phyloP scores from a whole-genome alignment of 2,329 filamentous ascomycete species.

The Alternaria metachromatica region DNA sequence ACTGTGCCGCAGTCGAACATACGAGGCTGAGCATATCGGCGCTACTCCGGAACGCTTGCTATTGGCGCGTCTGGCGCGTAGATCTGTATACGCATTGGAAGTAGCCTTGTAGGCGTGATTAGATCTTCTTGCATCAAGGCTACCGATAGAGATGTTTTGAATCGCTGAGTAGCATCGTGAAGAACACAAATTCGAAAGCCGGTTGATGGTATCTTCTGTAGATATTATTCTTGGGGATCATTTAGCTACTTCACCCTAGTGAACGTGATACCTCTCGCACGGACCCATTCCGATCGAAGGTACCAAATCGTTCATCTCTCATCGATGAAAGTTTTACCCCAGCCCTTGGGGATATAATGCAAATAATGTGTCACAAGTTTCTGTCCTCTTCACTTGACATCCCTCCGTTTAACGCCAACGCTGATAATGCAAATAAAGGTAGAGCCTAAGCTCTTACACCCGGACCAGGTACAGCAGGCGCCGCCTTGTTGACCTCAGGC shows the following conservation, averaged over 20 bases:
- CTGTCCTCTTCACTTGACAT: background rate
- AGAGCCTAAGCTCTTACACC: background rate
- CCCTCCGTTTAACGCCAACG: conserved; percentile 24
- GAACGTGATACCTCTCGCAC: conserved; percentile 3
- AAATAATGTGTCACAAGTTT: conserved; percentile 6
- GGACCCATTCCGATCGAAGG: background rate
- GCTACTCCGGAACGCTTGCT: too few species aligned
- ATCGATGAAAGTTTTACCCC: conserved; percentile 14
- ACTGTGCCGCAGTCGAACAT: too few species aligned
- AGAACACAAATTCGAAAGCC: too few species aligned
- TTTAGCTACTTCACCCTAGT: background rate
- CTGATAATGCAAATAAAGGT: conserved; percentile 21
- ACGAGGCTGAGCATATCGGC: too few species aligned
- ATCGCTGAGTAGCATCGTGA: too few species aligned
- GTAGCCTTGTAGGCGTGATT: too few species aligned
- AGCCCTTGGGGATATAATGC: conserved; percentile 32
- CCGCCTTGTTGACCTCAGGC: conserved; percentile 9
- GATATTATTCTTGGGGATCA: too few species aligned
- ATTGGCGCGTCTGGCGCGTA: too few species aligned
- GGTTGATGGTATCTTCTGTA: too few species aligned
- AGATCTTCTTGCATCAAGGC: too few species aligned
- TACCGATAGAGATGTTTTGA: too few species aligned
- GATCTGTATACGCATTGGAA: too few species aligned
- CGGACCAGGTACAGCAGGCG: conserved; percentile 15
- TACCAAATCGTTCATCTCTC: background rate